Evolutionary conservation across 2,329 filamentous ascomycete species (phyloP), one percentile per base, ranked within the genome.

Genomic region (Fusarium praegraminearum): DNA sequence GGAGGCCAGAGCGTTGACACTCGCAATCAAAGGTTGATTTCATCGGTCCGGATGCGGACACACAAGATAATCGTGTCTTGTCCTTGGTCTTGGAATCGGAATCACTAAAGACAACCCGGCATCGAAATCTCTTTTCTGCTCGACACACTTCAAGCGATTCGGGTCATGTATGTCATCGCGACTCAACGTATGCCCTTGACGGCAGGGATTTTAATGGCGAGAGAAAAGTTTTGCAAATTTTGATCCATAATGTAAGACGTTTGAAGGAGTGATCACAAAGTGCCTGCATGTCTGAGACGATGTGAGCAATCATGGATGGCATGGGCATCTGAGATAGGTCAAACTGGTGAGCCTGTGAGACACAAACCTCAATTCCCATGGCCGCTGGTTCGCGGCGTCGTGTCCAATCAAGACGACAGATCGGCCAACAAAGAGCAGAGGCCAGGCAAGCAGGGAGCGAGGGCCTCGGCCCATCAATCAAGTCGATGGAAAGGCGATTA

Each of bases 241-340:
- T 56, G 50, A 53, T 56, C 46, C 47, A 59, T 30, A 38, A 60
- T 51, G 24, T 26, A 66, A 58, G 56, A 57, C 57, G 44, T 30
- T 50, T 22, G 26, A 54, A 61, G 46, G 57, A 67, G 65, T 57
- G 38, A 45, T 32, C 16, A 43, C 26, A 65, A 57, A 56, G 28
- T 67, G 58, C 55, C 55, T 61, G 57, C 53, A 69, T 62, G 73
- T 75, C 71, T 71, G 51, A 73, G 71, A 73, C 72, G 50, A 57
- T 49, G 60, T 65, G 55, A 70, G 47, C 57, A 64, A 71, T 50
- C 56, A 61, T 53, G 53, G 52, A 61, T 53, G 53, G 55, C 56
- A 71, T 69, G 70, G 57, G 50, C 59, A 67, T 66, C 44, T 54
- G 52, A 69, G 56, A 73, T 69, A 56, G 70, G 61, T 55, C 64